A percentile compares a stretch with the other conserved stretches of the same genome.
phyloP scores from a whole-genome alignment of 305 asterid species.

The Fraxinus baroniana region DNA sequence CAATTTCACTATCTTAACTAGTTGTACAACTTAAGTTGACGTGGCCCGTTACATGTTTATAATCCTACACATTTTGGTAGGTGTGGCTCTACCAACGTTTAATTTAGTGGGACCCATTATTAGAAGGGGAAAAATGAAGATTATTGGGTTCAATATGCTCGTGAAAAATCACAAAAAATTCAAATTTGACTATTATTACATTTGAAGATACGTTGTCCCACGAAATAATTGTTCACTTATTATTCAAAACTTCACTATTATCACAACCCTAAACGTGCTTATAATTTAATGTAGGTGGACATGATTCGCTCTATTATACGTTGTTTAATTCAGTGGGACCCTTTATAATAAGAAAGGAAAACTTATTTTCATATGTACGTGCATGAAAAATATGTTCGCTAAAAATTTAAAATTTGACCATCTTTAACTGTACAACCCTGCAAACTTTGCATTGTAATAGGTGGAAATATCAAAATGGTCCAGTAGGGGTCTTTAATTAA shows the following conservation, averaged over 20 bases:
- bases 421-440: background rate
- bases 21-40: background rate
- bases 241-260: background rate
- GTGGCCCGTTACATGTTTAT: background rate
- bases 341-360: background rate
- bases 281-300: background rate
- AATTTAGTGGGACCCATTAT: background rate
- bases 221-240: background rate
- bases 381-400: background rate
- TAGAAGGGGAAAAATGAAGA: background rate
- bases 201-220: background rate
- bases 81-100: background rate
- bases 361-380: background rate
- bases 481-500: constrained; percentile 18
- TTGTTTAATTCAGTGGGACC: background rate
- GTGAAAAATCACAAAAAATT: no score
- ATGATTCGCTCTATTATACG: no score
- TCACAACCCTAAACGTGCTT: background rate
- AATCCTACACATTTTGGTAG: background rate
- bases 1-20: background rate
- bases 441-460: background rate
- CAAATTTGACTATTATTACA: background rate
- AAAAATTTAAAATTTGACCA: background rate
- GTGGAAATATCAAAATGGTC: constrained; percentile 22
- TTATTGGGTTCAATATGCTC: background rate